These are phyloP conservation scores for Botrytis deweyae DNA, from an alignment of 2,329 filamentous ascomycete genomes.

Conservation along the genomic window DNA sequence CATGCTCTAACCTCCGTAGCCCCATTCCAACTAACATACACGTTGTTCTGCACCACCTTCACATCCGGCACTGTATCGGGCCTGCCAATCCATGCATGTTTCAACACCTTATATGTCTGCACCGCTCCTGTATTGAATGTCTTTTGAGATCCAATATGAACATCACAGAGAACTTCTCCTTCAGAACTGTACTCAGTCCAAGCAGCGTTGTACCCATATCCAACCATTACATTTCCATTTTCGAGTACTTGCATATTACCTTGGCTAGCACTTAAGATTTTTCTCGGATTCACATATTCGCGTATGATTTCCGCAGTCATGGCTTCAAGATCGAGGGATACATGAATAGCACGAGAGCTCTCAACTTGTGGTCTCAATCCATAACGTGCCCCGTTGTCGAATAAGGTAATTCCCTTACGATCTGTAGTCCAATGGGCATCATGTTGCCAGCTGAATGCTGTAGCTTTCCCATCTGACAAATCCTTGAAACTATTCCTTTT, in stretches of 20 bases:
- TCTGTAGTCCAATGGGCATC: slow-evolving; percentile 43
- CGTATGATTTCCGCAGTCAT: slow-evolving; percentile 26
- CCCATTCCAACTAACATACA: slow-evolving; percentile 11
- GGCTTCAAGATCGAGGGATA: slow-evolving; percentile 22
- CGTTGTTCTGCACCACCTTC: background rate
- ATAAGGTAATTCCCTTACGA: slow-evolving; percentile 23
- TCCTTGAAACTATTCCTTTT: slow-evolving; percentile 44
- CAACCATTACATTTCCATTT: background rate
- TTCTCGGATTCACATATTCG: slow-evolving; percentile 23
- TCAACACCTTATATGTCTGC: slow-evolving; percentile 14
- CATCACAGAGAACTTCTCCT: background rate
- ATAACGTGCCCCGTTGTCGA: slow-evolving; percentile 27
- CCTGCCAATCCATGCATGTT: background rate
- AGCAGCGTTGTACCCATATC: slow-evolving; percentile 11
- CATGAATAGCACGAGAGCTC: slow-evolving; percentile 22
- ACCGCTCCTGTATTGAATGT: slow-evolving; percentile 5
- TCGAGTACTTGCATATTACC: slow-evolving; percentile 28
- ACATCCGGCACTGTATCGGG: background rate
- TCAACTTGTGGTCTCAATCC: slow-evolving; percentile 10
- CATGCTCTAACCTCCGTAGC: slow-evolving; percentile 8
- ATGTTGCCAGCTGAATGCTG: slow-evolving; percentile 50
- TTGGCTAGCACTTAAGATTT: slow-evolving; percentile 28
- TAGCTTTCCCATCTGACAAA: slow-evolving; percentile 40
- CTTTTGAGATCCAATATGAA: background rate
- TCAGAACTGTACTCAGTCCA: slow-evolving; percentile 1